phyloP scores from a whole-genome alignment of 768 basidiomycete species.

The Suillus americanus region DNA sequence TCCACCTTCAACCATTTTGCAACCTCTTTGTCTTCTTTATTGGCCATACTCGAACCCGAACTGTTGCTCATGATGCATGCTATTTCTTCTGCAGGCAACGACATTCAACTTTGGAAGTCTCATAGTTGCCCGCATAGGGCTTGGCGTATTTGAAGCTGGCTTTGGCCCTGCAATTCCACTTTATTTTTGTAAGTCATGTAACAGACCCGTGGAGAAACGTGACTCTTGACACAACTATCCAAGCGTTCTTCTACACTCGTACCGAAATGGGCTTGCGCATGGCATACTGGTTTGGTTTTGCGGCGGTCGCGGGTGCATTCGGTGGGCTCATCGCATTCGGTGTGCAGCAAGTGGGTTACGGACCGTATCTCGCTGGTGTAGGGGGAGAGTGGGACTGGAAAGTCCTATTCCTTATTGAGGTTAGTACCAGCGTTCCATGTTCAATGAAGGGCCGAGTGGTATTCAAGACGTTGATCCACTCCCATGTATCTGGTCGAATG shows the following conservation, averaged over 20 bases:
- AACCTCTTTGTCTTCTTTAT: not conserved
- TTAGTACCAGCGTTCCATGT: constrained; percentile 18
- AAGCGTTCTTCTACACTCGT: constrained; percentile 79
- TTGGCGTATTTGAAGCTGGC: constrained; percentile 79
- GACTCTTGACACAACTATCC: not conserved
- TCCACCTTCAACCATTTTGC: not conserved
- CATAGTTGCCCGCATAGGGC: constrained; percentile 53
- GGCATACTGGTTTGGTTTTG: constrained; percentile 85
- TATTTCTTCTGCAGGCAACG: constrained; percentile 46
- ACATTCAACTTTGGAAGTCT: constrained; percentile 61
- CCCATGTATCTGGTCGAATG: no score
- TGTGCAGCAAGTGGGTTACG: constrained; percentile 62
- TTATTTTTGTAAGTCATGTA: constrained; percentile 61
- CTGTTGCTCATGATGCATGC: not conserved
- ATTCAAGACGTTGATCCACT: not conserved
- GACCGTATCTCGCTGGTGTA: constrained; percentile 20
- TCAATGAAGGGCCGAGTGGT: not conserved
- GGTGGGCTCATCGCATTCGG: constrained; percentile 85
- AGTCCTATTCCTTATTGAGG: constrained; percentile 71
- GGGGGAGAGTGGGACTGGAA: constrained; percentile 34
- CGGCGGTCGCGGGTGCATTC: constrained; percentile 82
- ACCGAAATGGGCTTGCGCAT: constrained; percentile 72
- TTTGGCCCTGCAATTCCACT: constrained; percentile 78
- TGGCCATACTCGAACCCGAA: not conserved
- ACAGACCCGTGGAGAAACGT: no score